Percentiles rank a stretch among this genome's conserved stretches.
Evolutionary conservation across 2,329 filamentous ascomycete genomes (phyloP).

Genomic region (Mollisiaceae sp.): DNA sequence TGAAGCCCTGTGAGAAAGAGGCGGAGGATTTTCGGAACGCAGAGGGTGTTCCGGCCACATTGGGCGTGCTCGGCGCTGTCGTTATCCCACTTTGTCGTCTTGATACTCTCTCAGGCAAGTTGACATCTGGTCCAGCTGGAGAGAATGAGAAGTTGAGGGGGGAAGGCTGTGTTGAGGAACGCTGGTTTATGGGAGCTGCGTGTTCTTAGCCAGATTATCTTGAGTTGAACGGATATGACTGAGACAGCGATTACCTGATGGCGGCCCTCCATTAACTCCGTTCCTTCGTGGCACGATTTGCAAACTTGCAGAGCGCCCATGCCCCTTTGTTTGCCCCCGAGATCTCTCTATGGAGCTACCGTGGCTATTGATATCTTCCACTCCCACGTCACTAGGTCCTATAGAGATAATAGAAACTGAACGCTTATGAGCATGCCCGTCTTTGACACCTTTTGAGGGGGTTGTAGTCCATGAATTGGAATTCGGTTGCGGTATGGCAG

Average conservation of each 20-base stretch:
- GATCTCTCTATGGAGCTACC: constrained; percentile 46
- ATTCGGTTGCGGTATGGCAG: constrained; percentile 25
- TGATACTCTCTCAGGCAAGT: constrained; percentile 27
- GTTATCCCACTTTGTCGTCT: constrained; percentile 35
- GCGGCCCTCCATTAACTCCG: constrained; percentile 46
- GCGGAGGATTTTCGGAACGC: constrained; percentile 41
- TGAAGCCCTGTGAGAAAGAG: constrained; percentile 54
- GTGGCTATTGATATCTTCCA: constrained; percentile 42
- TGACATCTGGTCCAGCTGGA: constrained; percentile 37
- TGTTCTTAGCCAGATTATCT: constrained; percentile 17
- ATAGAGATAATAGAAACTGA: constrained; percentile 85
- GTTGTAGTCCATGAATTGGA: constrained; percentile 36
- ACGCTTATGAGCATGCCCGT: constrained; percentile 69
- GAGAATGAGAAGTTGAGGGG: constrained; percentile 42
- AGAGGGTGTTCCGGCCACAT: constrained; percentile 44
- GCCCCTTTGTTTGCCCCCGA: constrained; percentile 63
- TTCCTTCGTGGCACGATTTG: constrained; percentile 67
- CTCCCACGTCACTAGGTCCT: constrained; percentile 54
- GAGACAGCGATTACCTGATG: constrained; percentile 45
- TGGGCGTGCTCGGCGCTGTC: constrained; percentile 48
- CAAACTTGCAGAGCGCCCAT: constrained; percentile 80
- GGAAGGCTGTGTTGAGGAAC: constrained; percentile 44
- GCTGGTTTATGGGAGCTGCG: constrained; percentile 39
- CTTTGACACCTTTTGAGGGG: constrained; percentile 30
- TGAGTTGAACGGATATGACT: not conserved